Percentiles rank a stretch among this genome's conserved stretches.
Conservation (phyloP, 1,139 yeast genomes). For the Pichia sp. region DNA sequence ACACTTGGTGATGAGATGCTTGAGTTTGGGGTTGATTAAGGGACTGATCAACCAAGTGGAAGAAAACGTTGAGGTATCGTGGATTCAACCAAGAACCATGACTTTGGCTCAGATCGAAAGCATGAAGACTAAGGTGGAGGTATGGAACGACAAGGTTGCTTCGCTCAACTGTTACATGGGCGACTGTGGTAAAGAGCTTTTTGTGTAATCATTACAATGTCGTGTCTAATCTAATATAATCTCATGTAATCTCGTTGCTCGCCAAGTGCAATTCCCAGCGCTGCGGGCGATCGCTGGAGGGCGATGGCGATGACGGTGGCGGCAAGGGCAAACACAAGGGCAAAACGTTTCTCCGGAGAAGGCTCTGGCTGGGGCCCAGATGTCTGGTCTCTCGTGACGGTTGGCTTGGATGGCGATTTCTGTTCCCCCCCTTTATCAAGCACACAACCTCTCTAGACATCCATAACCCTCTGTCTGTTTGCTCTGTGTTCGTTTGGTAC, state of each 20-base stretch:
- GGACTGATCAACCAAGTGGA: slow-evolving; percentile 88
- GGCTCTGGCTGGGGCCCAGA: too few species aligned
- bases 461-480: slow-evolving; percentile 2
- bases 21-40: slow-evolving; percentile 72
- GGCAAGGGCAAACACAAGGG: too few species aligned
- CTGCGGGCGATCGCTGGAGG: too few species aligned
- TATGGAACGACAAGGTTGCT: slow-evolving; percentile 74
- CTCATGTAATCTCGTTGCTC: too few species aligned
- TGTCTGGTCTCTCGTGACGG: too few species aligned
- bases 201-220: slow-evolving; percentile 46
- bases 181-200: slow-evolving; percentile 51
- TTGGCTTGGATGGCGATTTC: too few species aligned
- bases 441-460: not conserved
- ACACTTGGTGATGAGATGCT: slow-evolving; percentile 84
- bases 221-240: too few species aligned
- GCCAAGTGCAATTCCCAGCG: too few species aligned
- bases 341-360: too few species aligned
- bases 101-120: slow-evolving; percentile 70
- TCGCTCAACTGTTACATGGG: slow-evolving; percentile 57
- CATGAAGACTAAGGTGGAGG: slow-evolving; percentile 66
- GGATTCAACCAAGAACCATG: slow-evolving; percentile 96
- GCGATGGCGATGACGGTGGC: too few species aligned
- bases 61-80: slow-evolving; percentile 69
- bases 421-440: too few species aligned
- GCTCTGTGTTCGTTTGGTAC: too few species aligned